Conservation (phyloP, 495 filamentous ascomycete species). For the Neurospora sublineolata region DNA sequence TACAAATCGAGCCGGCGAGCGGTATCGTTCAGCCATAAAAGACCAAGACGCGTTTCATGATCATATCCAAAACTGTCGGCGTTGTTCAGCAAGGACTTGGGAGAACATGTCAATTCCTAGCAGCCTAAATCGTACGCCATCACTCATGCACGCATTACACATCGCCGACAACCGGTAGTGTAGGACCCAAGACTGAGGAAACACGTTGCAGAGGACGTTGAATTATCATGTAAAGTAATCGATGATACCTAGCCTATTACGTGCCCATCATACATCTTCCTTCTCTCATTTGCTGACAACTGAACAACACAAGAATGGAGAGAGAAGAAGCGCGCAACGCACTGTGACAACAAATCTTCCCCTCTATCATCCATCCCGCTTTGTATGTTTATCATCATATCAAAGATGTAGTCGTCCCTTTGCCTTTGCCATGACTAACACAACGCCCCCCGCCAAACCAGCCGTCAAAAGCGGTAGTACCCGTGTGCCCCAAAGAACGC, state of each 20-base stretch:
- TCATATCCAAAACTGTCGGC: neutral
- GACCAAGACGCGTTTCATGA: neutral
- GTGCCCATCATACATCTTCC: neutral
- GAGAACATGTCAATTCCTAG: neutral
- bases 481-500: neutral
- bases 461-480: neutral
- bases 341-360: neutral
- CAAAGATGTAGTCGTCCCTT: neutral
- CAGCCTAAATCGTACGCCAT: neutral
- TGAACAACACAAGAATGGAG: neutral
- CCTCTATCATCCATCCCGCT: neutral
- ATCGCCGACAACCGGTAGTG: neutral
- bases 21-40: neutral
- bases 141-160: neutral
- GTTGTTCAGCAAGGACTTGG: too few species aligned
- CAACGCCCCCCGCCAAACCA: neutral
- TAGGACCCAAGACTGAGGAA: neutral
- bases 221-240: neutral
- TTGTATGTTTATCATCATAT: neutral
- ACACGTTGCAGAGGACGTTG: neutral
- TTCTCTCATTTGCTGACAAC: neutral
- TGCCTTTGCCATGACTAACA: neutral
- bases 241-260: neutral
- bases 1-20: neutral
- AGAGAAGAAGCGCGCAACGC: neutral